phyloP scores from a whole-genome alignment of 139 green algal genomes.

The Coccomyxa sp. region DNA sequence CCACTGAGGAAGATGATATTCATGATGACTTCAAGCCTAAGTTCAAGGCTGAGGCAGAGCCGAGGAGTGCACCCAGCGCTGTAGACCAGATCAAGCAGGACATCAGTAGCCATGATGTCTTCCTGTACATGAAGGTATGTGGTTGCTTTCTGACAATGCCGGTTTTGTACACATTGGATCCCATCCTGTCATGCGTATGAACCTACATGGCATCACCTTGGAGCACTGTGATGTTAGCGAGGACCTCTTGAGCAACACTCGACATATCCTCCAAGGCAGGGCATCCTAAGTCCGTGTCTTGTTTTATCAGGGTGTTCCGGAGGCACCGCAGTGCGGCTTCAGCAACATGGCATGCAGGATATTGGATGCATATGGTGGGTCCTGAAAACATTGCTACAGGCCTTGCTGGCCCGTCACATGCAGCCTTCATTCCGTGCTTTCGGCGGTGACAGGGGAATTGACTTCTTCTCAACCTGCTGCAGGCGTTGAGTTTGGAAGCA shows the following conservation, averaged over 20 bases:
- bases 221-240: too few species aligned
- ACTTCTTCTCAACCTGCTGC: background rate
- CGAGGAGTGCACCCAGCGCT: slow-evolving; percentile 13
- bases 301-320: slow-evolving; percentile 45
- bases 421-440: too few species aligned
- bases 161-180: background rate
- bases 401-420: too few species aligned
- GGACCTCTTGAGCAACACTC: too few species aligned
- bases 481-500: slow-evolving; percentile 74
- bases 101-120: slow-evolving; percentile 67
- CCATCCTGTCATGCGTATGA: too few species aligned
- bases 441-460: too few species aligned
- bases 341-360: slow-evolving; percentile 84
- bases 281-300: background rate
- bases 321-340: slow-evolving; percentile 87
- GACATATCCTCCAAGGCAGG: too few species aligned
- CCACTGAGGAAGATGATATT: slow-evolving; percentile 39
- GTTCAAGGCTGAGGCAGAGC: slow-evolving; percentile 37
- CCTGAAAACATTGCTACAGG: background rate
- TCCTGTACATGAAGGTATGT: slow-evolving; percentile 94
- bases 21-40: slow-evolving; percentile 91
- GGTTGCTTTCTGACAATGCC: background rate
- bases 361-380: slow-evolving; percentile 79
- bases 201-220: too few species aligned
- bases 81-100: slow-evolving; percentile 64